These are phyloP conservation scores for Coniochaeta sp. DNA, from an alignment of 2,329 filamentous ascomycete species.

Conservation along the genomic window DNA sequence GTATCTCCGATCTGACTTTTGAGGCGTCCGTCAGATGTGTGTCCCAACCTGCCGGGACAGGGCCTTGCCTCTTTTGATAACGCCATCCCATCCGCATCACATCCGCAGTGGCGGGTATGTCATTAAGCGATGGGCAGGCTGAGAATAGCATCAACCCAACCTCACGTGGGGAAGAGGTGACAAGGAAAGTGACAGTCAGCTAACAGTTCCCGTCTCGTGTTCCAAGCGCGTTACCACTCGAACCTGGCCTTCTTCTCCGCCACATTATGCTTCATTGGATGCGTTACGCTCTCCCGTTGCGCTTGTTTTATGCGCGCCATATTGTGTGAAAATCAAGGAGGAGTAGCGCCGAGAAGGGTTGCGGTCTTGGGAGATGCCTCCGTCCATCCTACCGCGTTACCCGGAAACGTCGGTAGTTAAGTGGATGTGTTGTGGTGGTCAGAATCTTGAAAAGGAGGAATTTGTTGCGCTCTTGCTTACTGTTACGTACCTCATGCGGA, in stretches of 20 bases:
- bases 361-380: not conserved
- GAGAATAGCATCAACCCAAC: not conserved
- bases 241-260: no score
- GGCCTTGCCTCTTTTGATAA: not conserved
- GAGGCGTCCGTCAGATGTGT: not conserved
- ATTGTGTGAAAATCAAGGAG: no score
- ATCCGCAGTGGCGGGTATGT: not conserved
- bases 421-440: not conserved
- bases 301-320: no score
- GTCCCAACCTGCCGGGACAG: not conserved
- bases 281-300: constrained; percentile 1
- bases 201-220: not conserved
- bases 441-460: not conserved
- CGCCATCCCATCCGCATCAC: no score
- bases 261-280: not conserved
- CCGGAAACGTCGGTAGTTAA: not conserved
- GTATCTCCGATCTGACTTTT: not conserved
- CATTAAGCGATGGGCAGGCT: not conserved
- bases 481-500: no score
- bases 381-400: no score
- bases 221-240: not conserved
- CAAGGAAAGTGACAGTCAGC: no score
- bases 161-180: no score
- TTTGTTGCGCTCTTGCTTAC: no score
- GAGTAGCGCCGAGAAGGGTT: no score